Conservation (phyloP, 306 rosid genomes). For the Hippophae gyantsensis region DNA sequence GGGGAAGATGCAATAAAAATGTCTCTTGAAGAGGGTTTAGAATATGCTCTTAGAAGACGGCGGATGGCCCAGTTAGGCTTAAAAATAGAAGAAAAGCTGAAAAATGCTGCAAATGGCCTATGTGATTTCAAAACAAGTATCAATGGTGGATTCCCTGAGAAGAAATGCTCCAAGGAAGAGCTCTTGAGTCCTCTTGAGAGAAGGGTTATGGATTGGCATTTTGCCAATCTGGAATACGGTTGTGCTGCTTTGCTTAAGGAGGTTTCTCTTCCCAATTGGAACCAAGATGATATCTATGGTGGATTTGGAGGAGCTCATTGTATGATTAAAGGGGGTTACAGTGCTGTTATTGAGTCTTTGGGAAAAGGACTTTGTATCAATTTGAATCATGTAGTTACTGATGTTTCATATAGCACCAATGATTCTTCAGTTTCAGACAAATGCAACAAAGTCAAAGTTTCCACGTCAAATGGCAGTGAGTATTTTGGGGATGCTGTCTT, state of each 20-base stretch:
- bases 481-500: slow-evolving; percentile 85
- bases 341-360: slow-evolving; percentile 81
- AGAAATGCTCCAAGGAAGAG: slow-evolving; percentile 29
- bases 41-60: slow-evolving; percentile 73
- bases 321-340: slow-evolving; percentile 98
- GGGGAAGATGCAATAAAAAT: slow-evolving; percentile 79
- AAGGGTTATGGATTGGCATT: slow-evolving; percentile 99
- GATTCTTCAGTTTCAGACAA: slow-evolving; percentile 26
- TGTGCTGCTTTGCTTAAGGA: slow-evolving; percentile 91
- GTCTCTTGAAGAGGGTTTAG: slow-evolving; percentile 99
- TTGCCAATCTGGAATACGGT: slow-evolving; percentile 96
- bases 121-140: slow-evolving; percentile 22
- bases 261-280: slow-evolving; percentile 97
- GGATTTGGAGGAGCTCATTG: slow-evolving; percentile 99
- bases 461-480: slow-evolving; percentile 61
- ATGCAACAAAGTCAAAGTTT: slow-evolving; percentile 53
- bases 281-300: slow-evolving; percentile 97
- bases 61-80: slow-evolving; percentile 40
- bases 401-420: slow-evolving; percentile 56
- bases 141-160: slow-evolving; percentile 19
- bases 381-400: slow-evolving; percentile 68
- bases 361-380: slow-evolving; percentile 70
- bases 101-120: slow-evolving; percentile 22
- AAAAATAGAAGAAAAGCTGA: slow-evolving; percentile 37
- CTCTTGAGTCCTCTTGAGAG: slow-evolving; percentile 83